These are phyloP conservation scores for Triticum turgidum DNA, from an alignment of 176 grass and related monocot genomes.

Conservation along the genomic window DNA sequence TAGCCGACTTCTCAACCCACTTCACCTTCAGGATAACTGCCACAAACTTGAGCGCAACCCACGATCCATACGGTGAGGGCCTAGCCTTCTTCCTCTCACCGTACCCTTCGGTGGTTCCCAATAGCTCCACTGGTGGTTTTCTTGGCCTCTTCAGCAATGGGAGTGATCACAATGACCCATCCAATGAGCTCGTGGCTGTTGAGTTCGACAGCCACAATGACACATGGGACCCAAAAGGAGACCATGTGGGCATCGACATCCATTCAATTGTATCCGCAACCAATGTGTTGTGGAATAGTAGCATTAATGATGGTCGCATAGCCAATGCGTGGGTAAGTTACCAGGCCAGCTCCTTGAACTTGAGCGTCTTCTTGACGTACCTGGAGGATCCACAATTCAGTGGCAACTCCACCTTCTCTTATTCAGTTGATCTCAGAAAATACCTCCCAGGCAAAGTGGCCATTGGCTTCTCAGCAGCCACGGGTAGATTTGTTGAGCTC, in stretches of 20 bases:
- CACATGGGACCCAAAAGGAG: constrained; percentile 40
- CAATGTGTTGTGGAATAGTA: constrained; percentile 32
- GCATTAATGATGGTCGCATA: constrained; percentile 42
- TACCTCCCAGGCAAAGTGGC: constrained; percentile 42
- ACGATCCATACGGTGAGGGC: constrained; percentile 35
- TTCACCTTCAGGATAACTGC: constrained; percentile 59
- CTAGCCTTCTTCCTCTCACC: constrained; percentile 63
- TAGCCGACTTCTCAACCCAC: constrained; percentile 54
- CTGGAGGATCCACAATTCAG: constrained; percentile 28
- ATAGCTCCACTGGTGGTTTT: constrained; percentile 18
- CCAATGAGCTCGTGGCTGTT: constrained; percentile 40
- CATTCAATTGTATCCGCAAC: constrained; percentile 38
- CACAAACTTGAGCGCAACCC: not conserved
- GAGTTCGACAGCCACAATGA: constrained; percentile 61
- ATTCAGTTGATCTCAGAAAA: constrained; percentile 42
- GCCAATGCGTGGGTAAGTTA: constrained; percentile 62
- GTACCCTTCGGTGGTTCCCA: constrained; percentile 48
- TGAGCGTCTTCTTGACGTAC: constrained; percentile 64
- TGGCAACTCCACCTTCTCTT: constrained; percentile 38
- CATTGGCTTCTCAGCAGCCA: constrained; percentile 62
- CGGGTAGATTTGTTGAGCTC: constrained; percentile 36
- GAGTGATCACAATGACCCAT: not conserved
- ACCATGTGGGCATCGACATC: constrained; percentile 63
- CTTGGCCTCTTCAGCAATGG: constrained; percentile 49
- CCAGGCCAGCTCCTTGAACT: constrained; percentile 48